These are phyloP conservation scores for Xylaria sp. DNA, from an alignment of 2,329 filamentous ascomycete genomes.

Conservation along the genomic window DNA sequence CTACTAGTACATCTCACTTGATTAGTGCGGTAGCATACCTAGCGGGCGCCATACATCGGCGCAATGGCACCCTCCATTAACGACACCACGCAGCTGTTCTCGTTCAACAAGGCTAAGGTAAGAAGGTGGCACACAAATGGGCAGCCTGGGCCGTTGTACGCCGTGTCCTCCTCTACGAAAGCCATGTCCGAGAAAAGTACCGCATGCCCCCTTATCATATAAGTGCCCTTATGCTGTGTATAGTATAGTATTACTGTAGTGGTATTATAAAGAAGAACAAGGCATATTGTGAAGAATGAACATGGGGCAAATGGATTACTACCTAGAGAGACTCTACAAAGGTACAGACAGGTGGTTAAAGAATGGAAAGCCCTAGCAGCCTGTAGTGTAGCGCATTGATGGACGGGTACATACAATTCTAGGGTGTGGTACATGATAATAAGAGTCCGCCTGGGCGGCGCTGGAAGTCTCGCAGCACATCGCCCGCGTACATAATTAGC, in stretches of 20 bases:
- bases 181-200: neutral
- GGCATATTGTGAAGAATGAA: neutral
- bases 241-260: neutral
- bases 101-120: conserved; percentile 13
- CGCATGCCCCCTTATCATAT: no score
- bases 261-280: neutral
- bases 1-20: no score
- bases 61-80: conserved; percentile 34
- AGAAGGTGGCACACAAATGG: conserved; percentile 25
- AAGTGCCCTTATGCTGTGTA: neutral
- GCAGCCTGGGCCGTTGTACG: neutral
- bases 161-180: neutral
- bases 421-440: neutral
- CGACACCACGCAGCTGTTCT: conserved; percentile 20
- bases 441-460: neutral
- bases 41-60: conserved; percentile 15
- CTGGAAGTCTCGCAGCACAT: neutral
- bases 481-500: conserved; percentile 8
- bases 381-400: neutral
- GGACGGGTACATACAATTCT: neutral
- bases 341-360: neutral
- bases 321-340: neutral
- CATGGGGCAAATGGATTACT: neutral
- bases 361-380: neutral
- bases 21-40: neutral